Evolutionary conservation across 2,329 filamentous ascomycete species (phyloP).

Genomic region (Aspergillus sp.): DNA sequence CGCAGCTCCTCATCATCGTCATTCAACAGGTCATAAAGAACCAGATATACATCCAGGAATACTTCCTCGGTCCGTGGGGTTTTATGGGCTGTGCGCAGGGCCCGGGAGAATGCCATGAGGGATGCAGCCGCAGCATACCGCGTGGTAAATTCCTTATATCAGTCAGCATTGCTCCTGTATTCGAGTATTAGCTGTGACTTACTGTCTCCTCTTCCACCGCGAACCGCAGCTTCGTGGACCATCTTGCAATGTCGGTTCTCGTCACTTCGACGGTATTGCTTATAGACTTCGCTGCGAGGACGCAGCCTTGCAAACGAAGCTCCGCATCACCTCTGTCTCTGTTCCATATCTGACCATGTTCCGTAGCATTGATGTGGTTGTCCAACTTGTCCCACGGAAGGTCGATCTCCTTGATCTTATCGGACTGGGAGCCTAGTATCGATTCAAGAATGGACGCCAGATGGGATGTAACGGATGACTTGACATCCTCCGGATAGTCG

Average conservation of each 20-base stretch:
- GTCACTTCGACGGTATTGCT: slow-evolving; percentile 13
- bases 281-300: slow-evolving; percentile 28
- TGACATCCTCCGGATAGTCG: slow-evolving; percentile 24
- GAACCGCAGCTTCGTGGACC: slow-evolving; percentile 34
- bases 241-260: slow-evolving; percentile 26
- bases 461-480: slow-evolving; percentile 27
- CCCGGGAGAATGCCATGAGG: slow-evolving; percentile 30
- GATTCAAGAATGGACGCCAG: slow-evolving; percentile 32
- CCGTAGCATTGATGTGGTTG: slow-evolving; percentile 23
- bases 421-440: slow-evolving; percentile 19
- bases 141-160: slow-evolving; percentile 36
- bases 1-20: slow-evolving; percentile 93
- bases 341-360: slow-evolving; percentile 28
- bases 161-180: slow-evolving; percentile 4
- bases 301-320: slow-evolving; percentile 36
- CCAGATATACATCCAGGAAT: slow-evolving; percentile 58
- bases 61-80: slow-evolving; percentile 21
- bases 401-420: slow-evolving; percentile 17
- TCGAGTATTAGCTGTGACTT: slow-evolving; percentile 11
- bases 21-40: slow-evolving; percentile 72
- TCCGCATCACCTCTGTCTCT: slow-evolving; percentile 36
- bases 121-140: slow-evolving; percentile 37
- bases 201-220: slow-evolving; percentile 43
- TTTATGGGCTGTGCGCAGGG: slow-evolving; percentile 40
- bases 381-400: slow-evolving; percentile 27